phyloP scores from a whole-genome alignment of 176 grass and related monocot species.

The Aegilops longissima region DNA sequence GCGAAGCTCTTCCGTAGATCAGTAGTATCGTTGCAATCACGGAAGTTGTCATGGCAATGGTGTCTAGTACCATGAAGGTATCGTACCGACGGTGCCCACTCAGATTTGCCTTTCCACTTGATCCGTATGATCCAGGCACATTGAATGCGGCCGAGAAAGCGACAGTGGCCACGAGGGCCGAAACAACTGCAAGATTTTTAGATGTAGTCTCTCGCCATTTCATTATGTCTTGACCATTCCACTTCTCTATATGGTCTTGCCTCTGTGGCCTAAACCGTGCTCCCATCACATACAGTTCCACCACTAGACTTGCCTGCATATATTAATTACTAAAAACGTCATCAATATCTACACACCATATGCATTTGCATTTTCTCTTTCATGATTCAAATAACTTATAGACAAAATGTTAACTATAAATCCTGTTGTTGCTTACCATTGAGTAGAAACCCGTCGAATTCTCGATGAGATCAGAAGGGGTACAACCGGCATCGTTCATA shows the following conservation, averaged over 20 bases:
- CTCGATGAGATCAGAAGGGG: slow-evolving; percentile 7
- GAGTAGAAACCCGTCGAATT: slow-evolving; percentile 27
- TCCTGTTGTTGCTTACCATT: slow-evolving; percentile 17
- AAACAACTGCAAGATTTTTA: slow-evolving; percentile 34
- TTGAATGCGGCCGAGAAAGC: slow-evolving; percentile 59
- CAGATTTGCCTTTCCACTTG: slow-evolving; percentile 25
- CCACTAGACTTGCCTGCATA: slow-evolving; percentile 18
- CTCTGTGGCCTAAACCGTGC: slow-evolving; percentile 33
- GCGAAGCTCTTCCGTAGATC: slow-evolving; percentile 3
- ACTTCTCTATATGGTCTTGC: slow-evolving; percentile 43
- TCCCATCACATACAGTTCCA: slow-evolving; percentile 15
- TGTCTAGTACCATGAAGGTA: slow-evolving; percentile 32
- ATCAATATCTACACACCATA: too few species aligned
- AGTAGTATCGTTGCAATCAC: slow-evolving; percentile 33
- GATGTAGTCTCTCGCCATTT: slow-evolving; percentile 37
- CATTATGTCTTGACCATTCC: slow-evolving; percentile 27
- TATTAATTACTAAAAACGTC: not conserved
- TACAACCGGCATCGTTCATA: slow-evolving; percentile 37
- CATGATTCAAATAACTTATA: not conserved
- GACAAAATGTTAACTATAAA: not conserved
- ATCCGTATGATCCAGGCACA: slow-evolving; percentile 43
- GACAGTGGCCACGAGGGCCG: slow-evolving; percentile 37
- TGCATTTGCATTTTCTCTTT: not conserved
- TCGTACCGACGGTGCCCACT: slow-evolving; percentile 9
- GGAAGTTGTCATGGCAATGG: slow-evolving; percentile 32